Percentiles rank a stretch among this genome's conserved stretches.
Evolutionary conservation across 176 grass and related monocot species (phyloP).

Genomic region (Carex myosuroides): DNA sequence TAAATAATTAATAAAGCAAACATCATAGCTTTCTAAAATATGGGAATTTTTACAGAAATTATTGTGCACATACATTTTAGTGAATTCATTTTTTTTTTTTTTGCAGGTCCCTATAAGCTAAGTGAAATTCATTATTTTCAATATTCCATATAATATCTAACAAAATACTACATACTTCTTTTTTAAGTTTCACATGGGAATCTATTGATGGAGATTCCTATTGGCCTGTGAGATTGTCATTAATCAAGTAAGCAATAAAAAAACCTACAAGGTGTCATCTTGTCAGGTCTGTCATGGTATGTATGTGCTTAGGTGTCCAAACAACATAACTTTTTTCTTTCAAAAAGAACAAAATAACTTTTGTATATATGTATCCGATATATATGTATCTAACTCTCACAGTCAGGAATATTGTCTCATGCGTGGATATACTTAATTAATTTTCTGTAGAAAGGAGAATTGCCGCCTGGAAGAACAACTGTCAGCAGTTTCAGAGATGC

Average conservation of each 20-base stretch:
- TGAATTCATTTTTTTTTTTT: background rate
- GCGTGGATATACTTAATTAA: background rate
- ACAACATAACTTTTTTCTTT: background rate
- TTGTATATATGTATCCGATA: background rate
- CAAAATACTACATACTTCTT: background rate
- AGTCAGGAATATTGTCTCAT: background rate
- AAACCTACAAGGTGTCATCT: background rate
- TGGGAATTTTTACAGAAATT: background rate
- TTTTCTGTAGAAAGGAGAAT: constrained; percentile 73
- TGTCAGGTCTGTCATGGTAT: background rate
- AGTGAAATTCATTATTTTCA: background rate
- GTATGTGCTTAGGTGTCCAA: background rate
- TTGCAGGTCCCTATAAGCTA: background rate
- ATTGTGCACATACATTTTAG: background rate
- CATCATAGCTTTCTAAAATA: background rate
- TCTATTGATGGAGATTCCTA: background rate
- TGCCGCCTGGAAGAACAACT: constrained; percentile 59
- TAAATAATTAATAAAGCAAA: background rate
- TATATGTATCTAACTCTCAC: background rate
- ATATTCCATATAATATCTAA: background rate
- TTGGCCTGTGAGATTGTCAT: background rate
- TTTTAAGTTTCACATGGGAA: background rate
- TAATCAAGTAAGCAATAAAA: background rate
- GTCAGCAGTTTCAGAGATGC: constrained; percentile 53
- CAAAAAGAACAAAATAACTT: background rate